Evolutionary conservation across 768 basidiomycete species (phyloP), one percentile per base, ranked within the genome.

Genomic region (Termitomyces sp.): DNA sequence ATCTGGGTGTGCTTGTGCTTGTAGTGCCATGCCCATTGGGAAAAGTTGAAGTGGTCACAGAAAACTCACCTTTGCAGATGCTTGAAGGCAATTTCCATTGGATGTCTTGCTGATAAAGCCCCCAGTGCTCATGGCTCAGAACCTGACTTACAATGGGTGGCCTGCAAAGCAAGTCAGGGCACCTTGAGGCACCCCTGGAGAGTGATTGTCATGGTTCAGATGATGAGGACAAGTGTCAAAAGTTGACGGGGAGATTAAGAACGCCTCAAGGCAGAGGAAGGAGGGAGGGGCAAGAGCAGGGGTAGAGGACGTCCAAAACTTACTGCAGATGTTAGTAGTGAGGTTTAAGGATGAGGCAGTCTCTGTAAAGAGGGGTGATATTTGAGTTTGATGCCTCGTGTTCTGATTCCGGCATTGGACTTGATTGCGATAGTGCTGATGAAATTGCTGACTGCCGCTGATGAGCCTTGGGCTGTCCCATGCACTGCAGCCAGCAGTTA

Each of bases 21-120:
- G n/a, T n/a, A 86, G 85, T 85, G 84, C 67, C 81, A 82, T 20
- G 49, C 70, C 26, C 79, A 81, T 8, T 81, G 79, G 60, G 75
- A 77, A 23, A 75, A 71, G 51, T 60, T 79, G 48, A 70, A 71
- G 56, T 71, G 68, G 59, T 49, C 63, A 38, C 54, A 66, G 56
- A 62, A 55, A 4, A n/a, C 52, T 10, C 56, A 58, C 12, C 54
- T 46, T 18, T 47, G 50, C 30, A 50, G 26, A 33, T 50, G 50
- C 30, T 53, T 23, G 2, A 50, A 28, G 13, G 4, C 32, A 23
- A 47, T 35, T 8, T 14, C 20, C 10, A 18, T 33, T 10, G 40
- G 44, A 33, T n/a, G 23, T 30, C 5, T 48, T 10, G n/a, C 23
- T 10, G 35, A 40, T n/a, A 14, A 20, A 16, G 47, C 16, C 28